A percentile compares a stretch with the other conserved stretches of the same genome.
Conservation (phyloP, 2,329 filamentous ascomycete species). For the Cryoendolithus antarcticus region DNA sequence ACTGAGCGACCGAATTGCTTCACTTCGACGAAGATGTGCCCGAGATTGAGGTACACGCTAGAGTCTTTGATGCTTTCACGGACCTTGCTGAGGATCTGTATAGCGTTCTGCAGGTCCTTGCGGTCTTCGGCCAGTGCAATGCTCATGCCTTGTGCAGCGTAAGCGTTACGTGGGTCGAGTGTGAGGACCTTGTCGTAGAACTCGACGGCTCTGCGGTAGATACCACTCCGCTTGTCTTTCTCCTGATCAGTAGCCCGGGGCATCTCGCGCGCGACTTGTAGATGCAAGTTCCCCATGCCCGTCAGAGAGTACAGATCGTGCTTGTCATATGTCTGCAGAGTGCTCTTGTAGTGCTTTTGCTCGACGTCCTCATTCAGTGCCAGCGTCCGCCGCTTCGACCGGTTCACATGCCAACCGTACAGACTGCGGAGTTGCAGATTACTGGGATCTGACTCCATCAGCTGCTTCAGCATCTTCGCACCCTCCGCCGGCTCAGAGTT, state of each 20-base stretch:
- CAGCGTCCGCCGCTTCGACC: constrained; percentile 66
- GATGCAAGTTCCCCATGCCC: constrained; percentile 92
- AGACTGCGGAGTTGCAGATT: constrained; percentile 87
- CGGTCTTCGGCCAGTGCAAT: constrained; percentile 91
- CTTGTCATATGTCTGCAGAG: constrained; percentile 86
- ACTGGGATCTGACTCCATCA: constrained; percentile 70
- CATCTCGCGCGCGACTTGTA: constrained; percentile 86
- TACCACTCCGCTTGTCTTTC: constrained; percentile 76
- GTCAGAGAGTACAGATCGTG: constrained; percentile 95
- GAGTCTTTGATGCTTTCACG: constrained; percentile 81
- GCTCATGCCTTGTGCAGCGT: constrained; percentile 88
- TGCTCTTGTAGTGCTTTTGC: constrained; percentile 92
- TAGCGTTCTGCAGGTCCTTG: constrained; percentile 70
- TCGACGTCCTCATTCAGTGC: constrained; percentile 84
- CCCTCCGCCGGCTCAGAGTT: constrained; percentile 71
- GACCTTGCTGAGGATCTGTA: constrained; percentile 81
- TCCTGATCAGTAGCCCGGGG: constrained; percentile 78
- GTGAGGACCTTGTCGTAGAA: constrained; percentile 97
- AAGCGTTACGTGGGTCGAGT: constrained; percentile 88
- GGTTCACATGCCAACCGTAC: constrained; percentile 91
- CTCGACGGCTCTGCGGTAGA: constrained; percentile 85
- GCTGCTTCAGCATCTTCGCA: constrained; percentile 68
- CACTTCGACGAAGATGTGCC: constrained; percentile 82
- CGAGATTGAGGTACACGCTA: constrained; percentile 83
- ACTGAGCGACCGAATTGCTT: constrained; percentile 85